A percentile compares a stretch with the other conserved stretches of the same genome.
These are phyloP conservation scores for Emydomyces testavorans DNA, from an alignment of 2,329 filamentous ascomycete species.

Conservation along the genomic window DNA sequence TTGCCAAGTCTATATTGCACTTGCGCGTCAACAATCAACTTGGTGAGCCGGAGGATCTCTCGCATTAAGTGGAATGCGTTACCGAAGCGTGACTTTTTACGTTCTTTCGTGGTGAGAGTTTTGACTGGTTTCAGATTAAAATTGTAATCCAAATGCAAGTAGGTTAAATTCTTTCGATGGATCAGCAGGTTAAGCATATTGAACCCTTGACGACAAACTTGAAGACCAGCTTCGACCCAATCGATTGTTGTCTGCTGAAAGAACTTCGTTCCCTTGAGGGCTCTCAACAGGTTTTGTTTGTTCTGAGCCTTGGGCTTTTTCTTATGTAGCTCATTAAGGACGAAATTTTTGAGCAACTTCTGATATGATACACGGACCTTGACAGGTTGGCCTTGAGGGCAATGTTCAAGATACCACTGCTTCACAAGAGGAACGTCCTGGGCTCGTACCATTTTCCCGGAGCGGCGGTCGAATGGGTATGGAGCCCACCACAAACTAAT, in stretches of 20 bases:
- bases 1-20: slow-evolving; percentile 96
- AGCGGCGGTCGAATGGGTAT: slow-evolving; percentile 86
- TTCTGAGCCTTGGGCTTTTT: slow-evolving; percentile 91
- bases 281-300: slow-evolving; percentile 81
- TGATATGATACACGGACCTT: slow-evolving; percentile 98
- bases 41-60: slow-evolving; percentile 88
- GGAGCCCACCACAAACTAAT: slow-evolving; percentile 98
- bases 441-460: slow-evolving; percentile 88
- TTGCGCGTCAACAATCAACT: slow-evolving; percentile 95
- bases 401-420: slow-evolving; percentile 97
- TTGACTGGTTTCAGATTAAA: slow-evolving; percentile 99
- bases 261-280: slow-evolving; percentile 92
- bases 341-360: slow-evolving; percentile 90
- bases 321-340: slow-evolving; percentile 93
- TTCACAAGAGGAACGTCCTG: slow-evolving; percentile 96
- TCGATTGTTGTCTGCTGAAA: slow-evolving; percentile 99
- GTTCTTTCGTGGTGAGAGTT: slow-evolving; percentile 94
- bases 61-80: slow-evolving; percentile 99
- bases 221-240: slow-evolving; percentile 96
- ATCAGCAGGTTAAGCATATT: slow-evolving; percentile 98
- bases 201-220: slow-evolving; percentile 95
- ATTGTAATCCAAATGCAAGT: slow-evolving; percentile 97
- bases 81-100: slow-evolving; percentile 97
- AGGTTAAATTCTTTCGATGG: slow-evolving; percentile 95
- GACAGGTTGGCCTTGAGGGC: slow-evolving; percentile 78